Evolutionary conservation across 495 filamentous ascomycete genomes (phyloP).

Genomic region (Penicillium waksmanii): DNA sequence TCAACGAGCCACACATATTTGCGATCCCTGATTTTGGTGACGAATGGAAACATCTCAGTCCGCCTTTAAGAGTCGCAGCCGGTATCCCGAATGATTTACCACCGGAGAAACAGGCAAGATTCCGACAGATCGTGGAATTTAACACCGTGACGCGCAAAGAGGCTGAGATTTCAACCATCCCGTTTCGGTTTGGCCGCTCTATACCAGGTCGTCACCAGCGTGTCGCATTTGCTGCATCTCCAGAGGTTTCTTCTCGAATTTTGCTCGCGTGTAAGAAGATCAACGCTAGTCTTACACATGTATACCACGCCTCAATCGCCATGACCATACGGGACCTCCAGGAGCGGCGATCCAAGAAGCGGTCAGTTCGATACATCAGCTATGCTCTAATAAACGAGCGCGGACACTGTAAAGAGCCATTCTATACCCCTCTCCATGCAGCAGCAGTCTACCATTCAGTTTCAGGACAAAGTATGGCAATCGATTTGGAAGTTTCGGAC

Average conservation of each 20-base stretch:
- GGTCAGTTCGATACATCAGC: constrained; percentile 18
- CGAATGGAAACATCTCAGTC: constrained; percentile 27
- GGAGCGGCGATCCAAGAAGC: constrained; percentile 6
- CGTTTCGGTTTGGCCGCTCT: neutral
- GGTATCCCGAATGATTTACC: constrained; percentile 17
- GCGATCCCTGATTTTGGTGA: constrained; percentile 3
- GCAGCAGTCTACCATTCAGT: constrained; percentile 32
- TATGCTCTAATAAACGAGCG: constrained; percentile 29
- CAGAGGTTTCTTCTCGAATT: constrained; percentile 5
- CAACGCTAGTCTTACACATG: constrained; percentile 5
- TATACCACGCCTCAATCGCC: constrained; percentile 29
- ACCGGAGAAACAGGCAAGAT: constrained; percentile 8
- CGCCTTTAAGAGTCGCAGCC: constrained; percentile 28
- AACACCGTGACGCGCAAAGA: neutral
- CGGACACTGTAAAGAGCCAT: constrained; percentile 22
- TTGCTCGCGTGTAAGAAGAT: constrained; percentile 6
- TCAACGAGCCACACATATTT: constrained; percentile 9
- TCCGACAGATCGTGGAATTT: neutral
- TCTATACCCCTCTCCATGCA: constrained; percentile 6
- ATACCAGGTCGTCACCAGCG: constrained; percentile 28
- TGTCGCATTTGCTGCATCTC: constrained; percentile 19
- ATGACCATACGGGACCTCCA: constrained; percentile 24
- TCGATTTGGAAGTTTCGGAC: constrained; percentile 27
- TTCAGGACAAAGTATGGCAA: constrained; percentile 24
- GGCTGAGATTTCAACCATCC: neutral